A percentile compares a stretch with the other conserved stretches of the same genome.
These are phyloP conservation scores for Mortierella sp. DNA, from an alignment of 371 early-diverging fungal species.

Conservation along the genomic window DNA sequence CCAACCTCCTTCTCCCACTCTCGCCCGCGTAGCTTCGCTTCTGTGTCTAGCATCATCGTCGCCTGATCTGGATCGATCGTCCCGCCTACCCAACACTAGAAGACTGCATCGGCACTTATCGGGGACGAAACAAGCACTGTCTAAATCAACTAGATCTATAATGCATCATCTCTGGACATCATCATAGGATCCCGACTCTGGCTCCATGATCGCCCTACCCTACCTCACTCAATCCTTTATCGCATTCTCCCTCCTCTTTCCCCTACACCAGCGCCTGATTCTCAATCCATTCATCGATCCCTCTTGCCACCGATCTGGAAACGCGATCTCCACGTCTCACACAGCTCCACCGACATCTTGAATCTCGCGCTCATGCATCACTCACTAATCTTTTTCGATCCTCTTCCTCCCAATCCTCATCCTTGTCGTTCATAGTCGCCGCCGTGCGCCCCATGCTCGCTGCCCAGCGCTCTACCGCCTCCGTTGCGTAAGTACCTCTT, in stretches of 20 bases:
- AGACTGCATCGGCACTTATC: background rate
- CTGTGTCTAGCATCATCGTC: background rate
- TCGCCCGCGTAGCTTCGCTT: background rate
- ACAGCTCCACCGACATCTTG: slow-evolving; percentile 1
- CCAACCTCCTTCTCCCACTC: background rate
- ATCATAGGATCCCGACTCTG: no score
- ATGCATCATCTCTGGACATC: no score
- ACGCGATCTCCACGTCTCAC: background rate
- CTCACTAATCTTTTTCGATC: background rate
- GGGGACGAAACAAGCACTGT: background rate
- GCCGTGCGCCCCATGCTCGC: slow-evolving; percentile 55
- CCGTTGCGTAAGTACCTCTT: slow-evolving; percentile 44
- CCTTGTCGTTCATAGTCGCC: slow-evolving; percentile 33
- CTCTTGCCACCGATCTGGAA: slow-evolving; percentile 1
- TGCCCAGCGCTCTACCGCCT: slow-evolving; percentile 54
- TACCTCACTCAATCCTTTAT: background rate
- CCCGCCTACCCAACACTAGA: background rate
- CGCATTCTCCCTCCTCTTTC: background rate
- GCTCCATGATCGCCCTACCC: no score
- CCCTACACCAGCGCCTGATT: background rate
- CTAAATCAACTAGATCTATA: no score
- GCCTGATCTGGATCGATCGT: background rate
- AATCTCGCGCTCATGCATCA: background rate
- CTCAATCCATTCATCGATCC: background rate
- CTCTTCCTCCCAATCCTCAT: background rate